Evolutionary conservation across 192 early-diverging fungal genomes (phyloP), one percentile per base, ranked within the genome.

Genomic region (Linnemannia exigua): DNA sequence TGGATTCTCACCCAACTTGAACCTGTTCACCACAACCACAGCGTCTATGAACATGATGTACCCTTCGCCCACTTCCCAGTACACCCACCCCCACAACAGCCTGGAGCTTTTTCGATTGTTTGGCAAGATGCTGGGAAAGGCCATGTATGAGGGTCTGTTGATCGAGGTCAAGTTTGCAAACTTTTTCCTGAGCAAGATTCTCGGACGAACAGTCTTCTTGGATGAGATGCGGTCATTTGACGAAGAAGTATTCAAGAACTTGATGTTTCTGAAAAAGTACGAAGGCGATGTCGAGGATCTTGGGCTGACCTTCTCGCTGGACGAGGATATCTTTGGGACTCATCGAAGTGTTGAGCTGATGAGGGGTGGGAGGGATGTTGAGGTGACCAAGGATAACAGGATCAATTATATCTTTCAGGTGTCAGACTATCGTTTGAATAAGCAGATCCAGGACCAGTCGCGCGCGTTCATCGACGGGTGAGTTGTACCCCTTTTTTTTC

Each of bases 371-470:
- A 87, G 73, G 37, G 82, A 82, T 22, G 41, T 95, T 31, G 89
- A 91, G 75, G 88, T 95, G 47, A 90, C 88, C 51, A 81, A 85
- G 70, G 79, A 88, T 12, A 88, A 88, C 66, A 63, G 79, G 63
- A 85, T 86, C 61, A 88, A 92, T 70, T 97, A 96, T 76, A 92
- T 96, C 28, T 96, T 95, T 78, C 80, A 92, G 4, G 89, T 96
- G 80, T 94, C 95, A 44, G 92, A 95, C 83, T 96, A 95, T 80
- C 94, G 93, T 77, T 82, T 97, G 31, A 97, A 97, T 84, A 86
- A 89, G 52, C 87, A 90, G 87, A 91, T 92, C 31, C 87, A 91
- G 35, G 86, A 89, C n/a, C 95, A 95, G 70, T 94, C 93, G 44
- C 76, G 82, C 33, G 94, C 94, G 19, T 97, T 97, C 84, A 94